These are phyloP conservation scores for Xylaria sp. DNA, from an alignment of 2,329 filamentous ascomycete genomes.

Conservation along the genomic window DNA sequence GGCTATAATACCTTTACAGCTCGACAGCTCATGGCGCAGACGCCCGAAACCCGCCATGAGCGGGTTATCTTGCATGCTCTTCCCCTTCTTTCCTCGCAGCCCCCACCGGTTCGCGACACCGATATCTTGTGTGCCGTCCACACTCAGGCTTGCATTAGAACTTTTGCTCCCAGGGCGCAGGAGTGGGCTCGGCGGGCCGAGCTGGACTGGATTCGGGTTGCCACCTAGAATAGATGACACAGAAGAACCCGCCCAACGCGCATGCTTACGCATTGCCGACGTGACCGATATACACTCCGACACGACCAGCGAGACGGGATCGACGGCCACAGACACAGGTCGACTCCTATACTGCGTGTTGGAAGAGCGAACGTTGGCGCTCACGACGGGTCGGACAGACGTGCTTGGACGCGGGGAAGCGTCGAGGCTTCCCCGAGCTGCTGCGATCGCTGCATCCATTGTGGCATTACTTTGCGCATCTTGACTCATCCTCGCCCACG, in stretches of 20 bases:
- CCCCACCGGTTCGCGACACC: slow-evolving; percentile 88
- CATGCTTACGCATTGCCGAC: slow-evolving; percentile 97
- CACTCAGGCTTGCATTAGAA: slow-evolving; percentile 49
- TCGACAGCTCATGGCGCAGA: slow-evolving; percentile 85
- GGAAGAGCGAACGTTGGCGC: slow-evolving; percentile 43
- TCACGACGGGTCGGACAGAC: slow-evolving; percentile 33
- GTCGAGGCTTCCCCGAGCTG: slow-evolving; percentile 43
- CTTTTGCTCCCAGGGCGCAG: slow-evolving; percentile 56
- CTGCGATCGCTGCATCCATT: slow-evolving; percentile 44
- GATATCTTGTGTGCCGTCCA: slow-evolving; percentile 61
- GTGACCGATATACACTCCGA: slow-evolving; percentile 99
- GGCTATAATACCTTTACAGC: slow-evolving; percentile 74
- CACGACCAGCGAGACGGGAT: slow-evolving; percentile 91
- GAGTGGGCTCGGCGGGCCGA: slow-evolving; percentile 59
- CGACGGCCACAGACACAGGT: slow-evolving; percentile 81
- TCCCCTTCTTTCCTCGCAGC: slow-evolving; percentile 90
- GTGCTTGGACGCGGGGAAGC: slow-evolving; percentile 43
- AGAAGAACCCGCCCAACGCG: slow-evolving; percentile 93
- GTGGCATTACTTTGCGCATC: slow-evolving; percentile 47
- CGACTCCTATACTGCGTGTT: slow-evolving; percentile 69
- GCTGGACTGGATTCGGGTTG: slow-evolving; percentile 66
- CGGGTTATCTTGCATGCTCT: slow-evolving; percentile 97
- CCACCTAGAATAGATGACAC: slow-evolving; percentile 95
- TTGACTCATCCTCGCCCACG: slow-evolving; percentile 50
- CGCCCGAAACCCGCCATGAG: slow-evolving; percentile 95